Evolutionary conservation across 1,284 basidiomycete genomes (phyloP).

Genomic region (Agaricales sp.): DNA sequence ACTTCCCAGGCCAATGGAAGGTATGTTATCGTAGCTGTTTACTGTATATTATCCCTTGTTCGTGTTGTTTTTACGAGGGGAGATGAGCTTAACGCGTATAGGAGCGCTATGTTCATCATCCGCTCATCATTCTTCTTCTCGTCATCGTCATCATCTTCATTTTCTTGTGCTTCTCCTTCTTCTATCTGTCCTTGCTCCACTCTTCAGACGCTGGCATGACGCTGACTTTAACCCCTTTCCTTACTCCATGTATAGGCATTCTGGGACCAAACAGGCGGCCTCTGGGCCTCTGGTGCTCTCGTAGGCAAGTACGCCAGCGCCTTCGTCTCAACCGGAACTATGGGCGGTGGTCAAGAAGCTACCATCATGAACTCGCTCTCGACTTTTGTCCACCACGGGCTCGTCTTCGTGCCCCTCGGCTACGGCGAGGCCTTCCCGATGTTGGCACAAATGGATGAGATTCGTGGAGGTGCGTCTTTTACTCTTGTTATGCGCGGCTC

Average conservation of each 20-base stretch:
- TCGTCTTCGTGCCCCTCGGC: slow-evolving; percentile 73
- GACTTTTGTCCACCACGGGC: slow-evolving; percentile 73
- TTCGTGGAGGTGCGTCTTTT: slow-evolving; percentile 59
- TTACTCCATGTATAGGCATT: slow-evolving; percentile 42
- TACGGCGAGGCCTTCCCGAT: slow-evolving; percentile 52
- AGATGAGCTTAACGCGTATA: no score
- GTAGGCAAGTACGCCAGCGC: slow-evolving; percentile 73
- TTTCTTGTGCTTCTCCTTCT: not conserved
- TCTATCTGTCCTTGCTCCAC: not conserved
- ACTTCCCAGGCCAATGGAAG: slow-evolving; percentile 65
- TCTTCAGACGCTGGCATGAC: slow-evolving; percentile 2
- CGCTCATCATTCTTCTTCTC: not conserved
- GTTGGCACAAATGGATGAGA: slow-evolving; percentile 48
- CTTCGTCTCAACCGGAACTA: slow-evolving; percentile 58
- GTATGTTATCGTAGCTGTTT: no score
- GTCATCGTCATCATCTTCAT: not conserved
- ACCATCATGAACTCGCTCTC: slow-evolving; percentile 61
- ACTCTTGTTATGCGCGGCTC: not conserved
- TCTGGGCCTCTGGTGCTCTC: slow-evolving; percentile 69
- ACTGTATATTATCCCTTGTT: not conserved
- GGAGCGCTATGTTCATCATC: no score
- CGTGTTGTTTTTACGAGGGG: no score
- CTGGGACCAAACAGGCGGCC: slow-evolving; percentile 73
- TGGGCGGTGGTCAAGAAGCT: slow-evolving; percentile 67
- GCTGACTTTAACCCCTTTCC: not conserved